Evolutionary conservation across 768 basidiomycete species (phyloP).

Genomic region (Mycena kentingensis): DNA sequence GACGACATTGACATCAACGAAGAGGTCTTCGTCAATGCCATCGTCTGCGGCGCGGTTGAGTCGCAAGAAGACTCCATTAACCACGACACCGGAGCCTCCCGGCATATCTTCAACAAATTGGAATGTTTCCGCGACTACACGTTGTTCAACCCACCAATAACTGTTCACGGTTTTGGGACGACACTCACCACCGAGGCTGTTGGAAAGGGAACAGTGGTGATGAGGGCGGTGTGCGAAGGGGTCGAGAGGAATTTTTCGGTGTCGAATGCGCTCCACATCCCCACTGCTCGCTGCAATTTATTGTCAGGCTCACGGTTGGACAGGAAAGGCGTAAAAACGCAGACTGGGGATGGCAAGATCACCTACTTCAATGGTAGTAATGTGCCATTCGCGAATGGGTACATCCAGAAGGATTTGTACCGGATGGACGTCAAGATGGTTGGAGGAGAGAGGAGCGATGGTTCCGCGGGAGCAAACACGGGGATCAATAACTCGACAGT

Average conservation of each 20-base stretch:
- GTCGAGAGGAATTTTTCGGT: not conserved
- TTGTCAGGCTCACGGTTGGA: slow-evolving; percentile 17
- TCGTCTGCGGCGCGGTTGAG: not conserved
- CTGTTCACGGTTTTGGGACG: slow-evolving; percentile 10
- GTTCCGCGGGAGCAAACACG: not conserved
- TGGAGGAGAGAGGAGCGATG: too few species aligned
- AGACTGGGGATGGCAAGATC: slow-evolving; percentile 8
- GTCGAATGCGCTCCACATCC: slow-evolving; percentile 11
- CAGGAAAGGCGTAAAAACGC: slow-evolving; percentile 13
- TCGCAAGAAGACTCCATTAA: not conserved
- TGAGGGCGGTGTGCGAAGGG: slow-evolving; percentile 4
- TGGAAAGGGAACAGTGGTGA: slow-evolving; percentile 12
- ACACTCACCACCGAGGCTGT: slow-evolving; percentile 5
- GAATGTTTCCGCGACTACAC: slow-evolving; percentile 1
- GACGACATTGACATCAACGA: not conserved
- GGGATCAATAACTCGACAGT: slow-evolving; percentile 3
- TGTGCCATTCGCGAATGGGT: slow-evolving; percentile 7
- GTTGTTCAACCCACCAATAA: slow-evolving; percentile 1
- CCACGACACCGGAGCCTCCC: slow-evolving; percentile 14
- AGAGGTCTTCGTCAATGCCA: not conserved
- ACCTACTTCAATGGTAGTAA: slow-evolving; percentile 2
- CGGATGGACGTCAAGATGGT: slow-evolving; percentile 12
- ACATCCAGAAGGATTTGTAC: slow-evolving; percentile 5
- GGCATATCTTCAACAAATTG: slow-evolving; percentile 7
- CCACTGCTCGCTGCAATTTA: slow-evolving; percentile 13